phyloP scores from a whole-genome alignment of 306 rosid species.

The Trichosanthes cucumerina region DNA sequence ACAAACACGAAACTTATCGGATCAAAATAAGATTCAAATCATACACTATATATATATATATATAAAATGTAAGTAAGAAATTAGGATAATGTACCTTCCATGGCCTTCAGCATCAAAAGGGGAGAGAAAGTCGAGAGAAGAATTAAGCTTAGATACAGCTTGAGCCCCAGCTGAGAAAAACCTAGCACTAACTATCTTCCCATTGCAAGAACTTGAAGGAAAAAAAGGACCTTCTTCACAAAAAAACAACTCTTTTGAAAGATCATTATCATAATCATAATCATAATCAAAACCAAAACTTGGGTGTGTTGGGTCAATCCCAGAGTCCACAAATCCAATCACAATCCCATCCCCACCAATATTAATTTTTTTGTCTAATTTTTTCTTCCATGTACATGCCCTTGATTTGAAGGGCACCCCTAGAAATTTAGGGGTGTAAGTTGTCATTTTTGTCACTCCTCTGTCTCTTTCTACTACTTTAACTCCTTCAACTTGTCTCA shows the following conservation, averaged over 20 bases:
- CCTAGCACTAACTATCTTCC: constrained; percentile 58
- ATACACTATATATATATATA: too few relatives aligned
- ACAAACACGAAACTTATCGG: too few relatives aligned
- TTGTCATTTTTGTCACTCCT: constrained; percentile 43
- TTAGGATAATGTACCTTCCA: constrained; percentile 62
- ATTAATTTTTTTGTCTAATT: not conserved
- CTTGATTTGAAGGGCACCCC: constrained; percentile 19
- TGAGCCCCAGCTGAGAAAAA: constrained; percentile 76
- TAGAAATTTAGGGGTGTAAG: constrained; percentile 35
- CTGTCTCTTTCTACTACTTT: constrained; percentile 40
- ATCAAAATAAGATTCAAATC: too few relatives aligned
- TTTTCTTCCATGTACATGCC: constrained; percentile 41
- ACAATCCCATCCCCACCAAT: constrained; percentile 62
- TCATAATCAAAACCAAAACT: constrained; percentile 46
- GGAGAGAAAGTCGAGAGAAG: constrained; percentile 71
- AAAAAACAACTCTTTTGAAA: not conserved
- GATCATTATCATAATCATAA: not conserved
- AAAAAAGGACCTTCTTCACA: constrained; percentile 61
- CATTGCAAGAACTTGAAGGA: constrained; percentile 47
- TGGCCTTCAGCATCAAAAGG: constrained; percentile 82
- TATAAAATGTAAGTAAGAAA: too few relatives aligned
- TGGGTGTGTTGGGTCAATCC: constrained; percentile 64
- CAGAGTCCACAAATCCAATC: constrained; percentile 72
- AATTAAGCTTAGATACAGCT: constrained; percentile 40
- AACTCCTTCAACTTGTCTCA: constrained; percentile 21